Percentiles rank a stretch among this genome's conserved stretches.
These are phyloP conservation scores for Fabrea salina DNA, from an alignment of 169 alveolate species.

Conservation along the genomic window DNA sequence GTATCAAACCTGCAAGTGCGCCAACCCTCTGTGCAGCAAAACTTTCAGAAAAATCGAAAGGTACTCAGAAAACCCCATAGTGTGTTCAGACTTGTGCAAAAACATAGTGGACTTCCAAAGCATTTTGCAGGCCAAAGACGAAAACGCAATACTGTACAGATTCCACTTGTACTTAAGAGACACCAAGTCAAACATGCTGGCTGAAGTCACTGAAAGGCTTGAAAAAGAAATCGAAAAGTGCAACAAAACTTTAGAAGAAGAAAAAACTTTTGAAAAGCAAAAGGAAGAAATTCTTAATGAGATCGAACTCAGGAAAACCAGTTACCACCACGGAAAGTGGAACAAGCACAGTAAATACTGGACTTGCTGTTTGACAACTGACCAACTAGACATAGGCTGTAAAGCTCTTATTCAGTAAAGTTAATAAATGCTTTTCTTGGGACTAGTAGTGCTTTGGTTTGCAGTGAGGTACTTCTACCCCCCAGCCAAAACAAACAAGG, in stretches of 20 bases:
- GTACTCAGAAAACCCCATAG: neutral
- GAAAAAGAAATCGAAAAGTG: neutral
- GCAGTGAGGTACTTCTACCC: no score
- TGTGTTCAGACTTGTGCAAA: constrained; percentile 7
- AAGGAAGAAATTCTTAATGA: neutral
- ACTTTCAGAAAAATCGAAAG: neutral
- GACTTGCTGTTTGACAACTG: constrained; percentile 4
- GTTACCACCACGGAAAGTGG: constrained; percentile 9
- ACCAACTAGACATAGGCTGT: constrained; percentile 2
- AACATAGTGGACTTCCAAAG: neutral
- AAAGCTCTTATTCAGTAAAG: no score
- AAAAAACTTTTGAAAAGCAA: neutral
- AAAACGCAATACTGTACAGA: neutral
- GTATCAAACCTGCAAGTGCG: neutral
- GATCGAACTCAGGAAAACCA: neutral
- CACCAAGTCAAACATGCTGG: neutral
- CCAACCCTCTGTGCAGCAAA: neutral
- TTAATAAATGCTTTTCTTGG: no score
- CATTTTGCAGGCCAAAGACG: neutral
- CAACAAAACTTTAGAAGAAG: neutral
- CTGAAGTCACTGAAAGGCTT: neutral
- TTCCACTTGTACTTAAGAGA: neutral
- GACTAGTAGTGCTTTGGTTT: no score
- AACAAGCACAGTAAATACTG: neutral
- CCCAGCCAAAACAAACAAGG: constrained; percentile 28